A percentile compares a stretch with the other conserved stretches of the same genome.
Evolutionary conservation across 768 basidiomycete species (phyloP).

Genomic region (Kockovaella imperatae): DNA sequence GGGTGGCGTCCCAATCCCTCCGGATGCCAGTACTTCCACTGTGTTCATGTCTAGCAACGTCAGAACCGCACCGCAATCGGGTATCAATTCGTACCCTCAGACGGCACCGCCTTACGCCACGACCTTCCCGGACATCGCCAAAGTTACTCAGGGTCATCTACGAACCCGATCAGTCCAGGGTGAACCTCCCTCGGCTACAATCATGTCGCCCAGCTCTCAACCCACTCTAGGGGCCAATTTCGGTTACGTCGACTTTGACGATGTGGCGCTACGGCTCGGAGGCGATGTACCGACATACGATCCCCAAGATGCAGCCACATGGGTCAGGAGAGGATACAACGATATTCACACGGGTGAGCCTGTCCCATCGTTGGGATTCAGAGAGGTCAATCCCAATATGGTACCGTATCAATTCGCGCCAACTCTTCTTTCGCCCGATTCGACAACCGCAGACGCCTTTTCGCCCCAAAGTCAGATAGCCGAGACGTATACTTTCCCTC

Average conservation of each 20-base stretch:
- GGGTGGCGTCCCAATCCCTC: no score
- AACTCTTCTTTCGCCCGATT: neutral
- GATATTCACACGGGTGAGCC: neutral
- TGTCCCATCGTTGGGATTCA: neutral
- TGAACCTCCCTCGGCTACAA: conserved; percentile 28
- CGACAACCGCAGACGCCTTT: no score
- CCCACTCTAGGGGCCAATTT: neutral
- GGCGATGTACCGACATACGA: neutral
- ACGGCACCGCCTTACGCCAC: conserved; percentile 11
- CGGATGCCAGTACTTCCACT: no score
- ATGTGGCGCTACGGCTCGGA: neutral
- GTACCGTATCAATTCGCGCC: neutral
- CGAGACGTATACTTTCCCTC: conserved; percentile 20
- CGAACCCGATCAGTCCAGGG: conserved; percentile 31
- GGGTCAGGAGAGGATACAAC: conserved; percentile 9
- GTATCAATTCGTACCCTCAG: conserved; percentile 1
- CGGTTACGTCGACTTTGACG: neutral
- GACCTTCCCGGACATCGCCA: conserved; percentile 6
- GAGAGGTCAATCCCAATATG: neutral
- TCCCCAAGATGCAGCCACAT: conserved; percentile 1
- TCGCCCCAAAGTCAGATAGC: neutral
- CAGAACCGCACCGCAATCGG: no score
- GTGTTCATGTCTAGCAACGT: no score
- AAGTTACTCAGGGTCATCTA: conserved; percentile 21
- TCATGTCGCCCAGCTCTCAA: conserved; percentile 20